Evolutionary conservation across 768 basidiomycete species (phyloP).

Genomic region (Trametes elegans): DNA sequence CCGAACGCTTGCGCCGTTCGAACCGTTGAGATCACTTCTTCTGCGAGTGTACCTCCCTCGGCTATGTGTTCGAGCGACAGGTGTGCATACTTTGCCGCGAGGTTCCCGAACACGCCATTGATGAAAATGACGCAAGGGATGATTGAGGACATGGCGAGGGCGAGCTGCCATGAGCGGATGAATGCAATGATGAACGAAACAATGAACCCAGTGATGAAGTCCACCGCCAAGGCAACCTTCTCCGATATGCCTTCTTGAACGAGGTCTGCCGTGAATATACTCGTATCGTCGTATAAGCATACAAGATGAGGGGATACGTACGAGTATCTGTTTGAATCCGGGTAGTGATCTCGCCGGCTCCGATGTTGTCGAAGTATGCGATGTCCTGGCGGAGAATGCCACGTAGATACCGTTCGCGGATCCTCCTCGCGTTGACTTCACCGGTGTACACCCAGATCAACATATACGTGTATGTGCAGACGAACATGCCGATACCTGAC

Average conservation of each 20-base stretch:
- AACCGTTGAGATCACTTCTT: conserved; percentile 89
- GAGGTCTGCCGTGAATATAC: conserved; percentile 51
- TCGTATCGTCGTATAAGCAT: neutral
- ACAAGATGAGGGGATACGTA: conserved; percentile 35
- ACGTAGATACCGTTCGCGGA: conserved; percentile 79
- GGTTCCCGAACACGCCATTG: conserved; percentile 68
- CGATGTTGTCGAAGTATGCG: conserved; percentile 88
- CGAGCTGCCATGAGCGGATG: conserved; percentile 71
- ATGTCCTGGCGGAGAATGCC: conserved; percentile 85
- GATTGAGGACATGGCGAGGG: conserved; percentile 78
- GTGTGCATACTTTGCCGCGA: conserved; percentile 62
- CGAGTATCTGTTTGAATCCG: conserved; percentile 88
- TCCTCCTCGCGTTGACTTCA: conserved; percentile 77
- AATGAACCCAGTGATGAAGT: conserved; percentile 66
- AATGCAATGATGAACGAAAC: conserved; percentile 79
- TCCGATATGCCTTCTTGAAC: conserved; percentile 91
- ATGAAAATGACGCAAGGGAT: conserved; percentile 78
- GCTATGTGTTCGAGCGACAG: conserved; percentile 71
- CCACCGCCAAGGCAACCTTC: conserved; percentile 71
- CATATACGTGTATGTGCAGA: conserved; percentile 75
- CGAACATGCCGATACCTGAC: conserved; percentile 70
- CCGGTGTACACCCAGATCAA: conserved; percentile 66
- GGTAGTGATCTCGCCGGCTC: conserved; percentile 93
- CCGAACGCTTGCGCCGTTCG: conserved; percentile 93
- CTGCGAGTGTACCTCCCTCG: conserved; percentile 77